Conservation (phyloP, 345 rosid genomes). For the Gossypium rotundifolium region DNA sequence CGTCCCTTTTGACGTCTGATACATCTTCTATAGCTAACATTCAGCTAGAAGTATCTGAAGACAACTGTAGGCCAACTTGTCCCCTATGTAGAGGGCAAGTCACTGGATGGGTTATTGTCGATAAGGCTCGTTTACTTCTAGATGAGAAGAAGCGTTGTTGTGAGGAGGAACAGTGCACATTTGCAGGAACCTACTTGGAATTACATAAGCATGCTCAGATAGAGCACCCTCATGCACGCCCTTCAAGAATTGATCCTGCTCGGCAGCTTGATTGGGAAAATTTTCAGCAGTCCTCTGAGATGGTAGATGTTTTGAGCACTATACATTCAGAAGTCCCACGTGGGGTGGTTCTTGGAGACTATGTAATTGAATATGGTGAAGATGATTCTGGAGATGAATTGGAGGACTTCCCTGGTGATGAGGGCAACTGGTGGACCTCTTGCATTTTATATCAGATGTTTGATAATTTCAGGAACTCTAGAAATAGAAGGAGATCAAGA, state of each 20-base stretch:
- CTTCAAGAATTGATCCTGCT: slow-evolving; percentile 84
- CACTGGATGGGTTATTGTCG: slow-evolving; percentile 71
- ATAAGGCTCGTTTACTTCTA: slow-evolving; percentile 65
- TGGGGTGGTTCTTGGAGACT: slow-evolving; percentile 92
- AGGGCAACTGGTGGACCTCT: slow-evolving; percentile 94
- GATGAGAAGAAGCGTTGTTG: slow-evolving; percentile 56
- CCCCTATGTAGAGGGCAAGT: slow-evolving; percentile 97
- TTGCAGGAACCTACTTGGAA: slow-evolving; percentile 61
- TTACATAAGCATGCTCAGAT: slow-evolving; percentile 61
- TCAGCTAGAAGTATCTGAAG: slow-evolving; percentile 34
- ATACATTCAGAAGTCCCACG: slow-evolving; percentile 96
- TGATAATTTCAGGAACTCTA: slow-evolving; percentile 78
- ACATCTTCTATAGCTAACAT: slow-evolving; percentile 21
- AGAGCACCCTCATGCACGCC: slow-evolving; percentile 85
- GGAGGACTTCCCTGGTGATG: slow-evolving; percentile 74
- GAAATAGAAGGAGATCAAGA: slow-evolving; percentile 82
- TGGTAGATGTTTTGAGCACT: slow-evolving; percentile 88
- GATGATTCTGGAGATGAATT: slow-evolving; percentile 83
- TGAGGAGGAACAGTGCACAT: slow-evolving; percentile 62
- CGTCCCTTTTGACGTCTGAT: slow-evolving; percentile 44
- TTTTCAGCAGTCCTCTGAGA: slow-evolving; percentile 96
- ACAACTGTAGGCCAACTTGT: slow-evolving; percentile 51
- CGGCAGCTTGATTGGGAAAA: slow-evolving; percentile 93
- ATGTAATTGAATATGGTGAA: slow-evolving; percentile 93
- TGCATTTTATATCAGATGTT: slow-evolving; percentile 86